A percentile compares a stretch with the other conserved stretches of the same genome.
phyloP scores from a whole-genome alignment of 2,329 filamentous ascomycete species.

The Phialophora macrospora region DNA sequence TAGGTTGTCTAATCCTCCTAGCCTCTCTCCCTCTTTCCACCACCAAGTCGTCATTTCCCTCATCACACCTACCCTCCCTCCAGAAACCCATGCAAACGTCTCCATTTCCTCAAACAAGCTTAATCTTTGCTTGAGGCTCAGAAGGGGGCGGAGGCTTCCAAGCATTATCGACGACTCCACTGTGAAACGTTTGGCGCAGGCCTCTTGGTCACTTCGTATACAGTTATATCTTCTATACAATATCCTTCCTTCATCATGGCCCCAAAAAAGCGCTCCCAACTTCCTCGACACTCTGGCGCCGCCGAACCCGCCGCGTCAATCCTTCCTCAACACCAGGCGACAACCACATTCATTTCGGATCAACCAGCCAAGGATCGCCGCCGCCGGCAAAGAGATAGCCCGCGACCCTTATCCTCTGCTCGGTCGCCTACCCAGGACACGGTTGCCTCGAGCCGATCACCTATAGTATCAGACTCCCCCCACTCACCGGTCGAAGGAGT shows the following conservation, averaged over 20 bases:
- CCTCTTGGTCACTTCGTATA: constrained; percentile 37
- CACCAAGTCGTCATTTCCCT: constrained; percentile 39
- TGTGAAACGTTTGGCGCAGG: constrained; percentile 36
- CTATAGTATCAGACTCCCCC: constrained; percentile 33
- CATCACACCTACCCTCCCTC: constrained; percentile 34
- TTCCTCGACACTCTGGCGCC: constrained; percentile 32
- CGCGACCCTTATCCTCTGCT: constrained; percentile 26
- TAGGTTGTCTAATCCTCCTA: constrained; percentile 33
- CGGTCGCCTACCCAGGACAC: constrained; percentile 25
- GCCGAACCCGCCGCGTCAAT: constrained; percentile 28
- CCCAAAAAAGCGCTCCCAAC: constrained; percentile 38
- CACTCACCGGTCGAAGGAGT: constrained; percentile 30
- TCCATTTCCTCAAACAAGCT: constrained; percentile 38
- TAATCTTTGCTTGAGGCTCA: constrained; percentile 40
- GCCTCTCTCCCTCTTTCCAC: constrained; percentile 34
- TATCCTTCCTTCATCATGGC: constrained; percentile 33
- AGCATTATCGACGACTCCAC: constrained; percentile 36
- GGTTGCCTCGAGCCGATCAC: constrained; percentile 24
- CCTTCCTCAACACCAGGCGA: constrained; percentile 23
- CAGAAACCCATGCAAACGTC: constrained; percentile 35
- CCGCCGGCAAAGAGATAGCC: constrained; percentile 29
- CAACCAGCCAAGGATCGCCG: constrained; percentile 25
- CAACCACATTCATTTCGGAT: constrained; percentile 30
- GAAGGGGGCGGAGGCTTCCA: constrained; percentile 41
- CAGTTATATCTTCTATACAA: constrained; percentile 38